phyloP scores from a whole-genome alignment of 2,329 filamentous ascomycete species.

The Calonectria naviculata region DNA sequence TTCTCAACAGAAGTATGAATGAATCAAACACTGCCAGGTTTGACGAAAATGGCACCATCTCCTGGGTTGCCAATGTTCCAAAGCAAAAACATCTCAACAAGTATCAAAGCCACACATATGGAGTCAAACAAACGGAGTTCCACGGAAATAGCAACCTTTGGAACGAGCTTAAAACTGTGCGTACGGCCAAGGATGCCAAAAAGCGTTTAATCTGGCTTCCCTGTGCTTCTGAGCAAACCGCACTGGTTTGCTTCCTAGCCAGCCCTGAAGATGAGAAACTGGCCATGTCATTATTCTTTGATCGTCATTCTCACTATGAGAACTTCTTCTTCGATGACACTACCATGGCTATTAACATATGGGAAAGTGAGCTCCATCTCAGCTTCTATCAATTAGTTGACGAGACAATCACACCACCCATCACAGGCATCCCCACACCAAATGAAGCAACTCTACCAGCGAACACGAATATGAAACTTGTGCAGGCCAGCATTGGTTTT shows the following conservation, averaged over 20 bases:
- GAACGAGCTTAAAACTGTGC: not conserved
- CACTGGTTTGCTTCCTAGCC: not conserved
- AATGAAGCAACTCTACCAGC: not conserved
- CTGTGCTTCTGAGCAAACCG: not conserved
- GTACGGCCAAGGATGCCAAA: not conserved
- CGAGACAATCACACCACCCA: no score
- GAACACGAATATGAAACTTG: not conserved
- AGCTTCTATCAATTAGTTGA: not conserved
- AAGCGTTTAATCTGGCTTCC: not conserved
- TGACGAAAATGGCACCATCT: not conserved
- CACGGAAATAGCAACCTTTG: not conserved
- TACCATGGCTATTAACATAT: not conserved
- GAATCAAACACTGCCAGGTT: not conserved
- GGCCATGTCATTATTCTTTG: not conserved
- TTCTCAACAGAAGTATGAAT: fast-evolving
- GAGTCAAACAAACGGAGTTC: not conserved
- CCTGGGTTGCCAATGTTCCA: not conserved
- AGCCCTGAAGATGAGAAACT: not conserved
- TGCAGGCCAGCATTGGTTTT: not conserved
- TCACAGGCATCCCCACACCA: not conserved
- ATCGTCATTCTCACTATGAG: not conserved
- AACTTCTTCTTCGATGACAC: not conserved
- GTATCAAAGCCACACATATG: no score
- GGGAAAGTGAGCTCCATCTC: not conserved
- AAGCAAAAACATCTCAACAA: not conserved